phyloP scores from a whole-genome alignment of 2,329 filamentous ascomycete genomes.

The Arthrobotrys musiformis region DNA sequence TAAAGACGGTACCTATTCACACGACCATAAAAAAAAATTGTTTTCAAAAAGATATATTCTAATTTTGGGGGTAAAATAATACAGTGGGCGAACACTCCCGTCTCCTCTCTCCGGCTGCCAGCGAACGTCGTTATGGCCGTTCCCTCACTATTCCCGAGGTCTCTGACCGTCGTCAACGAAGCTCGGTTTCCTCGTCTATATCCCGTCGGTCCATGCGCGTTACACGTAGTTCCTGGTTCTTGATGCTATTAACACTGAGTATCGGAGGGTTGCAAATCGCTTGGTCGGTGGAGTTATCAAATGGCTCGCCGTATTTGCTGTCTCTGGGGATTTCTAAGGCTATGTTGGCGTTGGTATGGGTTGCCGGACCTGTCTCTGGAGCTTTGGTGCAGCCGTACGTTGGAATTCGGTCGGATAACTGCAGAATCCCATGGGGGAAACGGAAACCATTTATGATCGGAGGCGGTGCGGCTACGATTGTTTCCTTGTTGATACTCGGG shows the following conservation, averaged over 20 bases:
- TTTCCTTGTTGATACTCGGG: conserved; percentile 75
- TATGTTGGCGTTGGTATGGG: conserved; percentile 84
- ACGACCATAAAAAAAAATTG: conserved; percentile 6
- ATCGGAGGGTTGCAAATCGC: conserved; percentile 91
- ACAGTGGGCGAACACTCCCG: conserved; percentile 44
- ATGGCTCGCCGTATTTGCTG: conserved; percentile 85
- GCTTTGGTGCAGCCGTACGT: conserved; percentile 84
- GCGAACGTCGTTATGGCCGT: conserved; percentile 49
- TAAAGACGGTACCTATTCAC: conserved; percentile 34
- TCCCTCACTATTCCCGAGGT: conserved; percentile 51
- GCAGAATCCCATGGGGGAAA: conserved; percentile 78
- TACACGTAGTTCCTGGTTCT: conserved; percentile 84
- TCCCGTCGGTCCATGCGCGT: conserved; percentile 51
- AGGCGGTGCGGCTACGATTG: conserved; percentile 74
- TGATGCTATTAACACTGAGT: conserved; percentile 84
- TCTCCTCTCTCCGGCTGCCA: conserved; percentile 41
- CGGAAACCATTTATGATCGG: conserved; percentile 83
- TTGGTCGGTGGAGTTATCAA: conserved; percentile 94
- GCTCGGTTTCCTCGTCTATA: conserved; percentile 50
- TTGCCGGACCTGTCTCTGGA: conserved; percentile 81
- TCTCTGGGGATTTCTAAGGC: conserved; percentile 85
- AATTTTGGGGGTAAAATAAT: background rate
- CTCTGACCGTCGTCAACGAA: conserved; percentile 39
- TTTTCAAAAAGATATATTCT: background rate
- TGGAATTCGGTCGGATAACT: conserved; percentile 82